Evolutionary conservation across 805 yeast species (phyloP).

Genomic region (Nakazawaea populi): DNA sequence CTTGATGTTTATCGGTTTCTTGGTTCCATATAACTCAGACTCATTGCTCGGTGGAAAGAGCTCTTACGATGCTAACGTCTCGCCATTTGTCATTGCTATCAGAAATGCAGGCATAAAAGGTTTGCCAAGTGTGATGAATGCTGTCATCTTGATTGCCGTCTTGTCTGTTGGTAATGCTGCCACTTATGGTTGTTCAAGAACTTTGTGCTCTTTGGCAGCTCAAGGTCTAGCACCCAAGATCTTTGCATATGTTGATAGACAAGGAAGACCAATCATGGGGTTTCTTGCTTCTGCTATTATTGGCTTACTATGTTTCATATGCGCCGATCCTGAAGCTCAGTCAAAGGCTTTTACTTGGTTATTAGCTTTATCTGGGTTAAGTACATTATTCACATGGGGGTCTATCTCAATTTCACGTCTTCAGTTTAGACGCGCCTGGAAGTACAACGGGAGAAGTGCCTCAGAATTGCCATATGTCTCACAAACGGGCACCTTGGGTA

Average conservation of each 20-base stretch:
- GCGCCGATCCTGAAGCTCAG: conserved; percentile 35
- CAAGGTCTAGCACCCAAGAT: conserved; percentile 37
- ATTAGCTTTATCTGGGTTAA: conserved; percentile 42
- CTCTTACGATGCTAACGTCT: conserved; percentile 56
- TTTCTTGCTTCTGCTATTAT: conserved; percentile 35
- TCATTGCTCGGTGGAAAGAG: conserved; percentile 42
- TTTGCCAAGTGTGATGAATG: conserved; percentile 66
- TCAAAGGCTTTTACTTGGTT: conserved; percentile 39
- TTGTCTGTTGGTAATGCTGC: conserved; percentile 72
- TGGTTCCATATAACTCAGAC: conserved; percentile 61
- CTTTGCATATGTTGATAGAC: conserved; percentile 39
- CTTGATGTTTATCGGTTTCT: conserved; percentile 49
- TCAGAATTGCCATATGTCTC: conserved; percentile 36
- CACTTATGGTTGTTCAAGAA: conserved; percentile 65
- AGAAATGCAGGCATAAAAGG: conserved; percentile 60
- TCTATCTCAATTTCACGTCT: conserved; percentile 38
- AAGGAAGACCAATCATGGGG: conserved; percentile 43
- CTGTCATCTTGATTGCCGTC: conserved; percentile 61
- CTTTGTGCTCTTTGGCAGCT: conserved; percentile 38
- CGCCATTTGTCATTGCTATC: conserved; percentile 74
- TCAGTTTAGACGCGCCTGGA: conserved; percentile 41
- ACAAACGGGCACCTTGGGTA: conserved; percentile 37
- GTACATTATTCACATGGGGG: conserved; percentile 44
- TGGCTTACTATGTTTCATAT: conserved; percentile 40
- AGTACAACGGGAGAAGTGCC: conserved; percentile 32